These are phyloP conservation scores for Talaromyces nanjingensis DNA, from an alignment of 495 filamentous ascomycete species.

Conservation along the genomic window DNA sequence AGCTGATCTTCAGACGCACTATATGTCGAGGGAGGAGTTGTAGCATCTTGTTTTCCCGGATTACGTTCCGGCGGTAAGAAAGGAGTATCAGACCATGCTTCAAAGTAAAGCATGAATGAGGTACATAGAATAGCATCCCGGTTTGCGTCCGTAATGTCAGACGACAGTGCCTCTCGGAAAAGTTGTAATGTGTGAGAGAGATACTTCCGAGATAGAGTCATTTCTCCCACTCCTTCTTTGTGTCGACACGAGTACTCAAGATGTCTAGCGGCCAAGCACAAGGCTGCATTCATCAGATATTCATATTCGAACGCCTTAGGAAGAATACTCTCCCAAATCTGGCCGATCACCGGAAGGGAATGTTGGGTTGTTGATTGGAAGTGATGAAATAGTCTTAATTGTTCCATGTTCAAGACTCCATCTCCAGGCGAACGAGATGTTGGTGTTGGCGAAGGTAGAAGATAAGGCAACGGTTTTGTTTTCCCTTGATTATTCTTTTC, in stretches of 20 bases:
- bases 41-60: not conserved
- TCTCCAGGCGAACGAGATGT: not conserved
- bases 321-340: not conserved
- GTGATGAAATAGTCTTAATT: conserved; percentile 3
- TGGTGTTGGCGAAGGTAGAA: not conserved
- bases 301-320: not conserved
- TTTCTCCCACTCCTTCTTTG: not conserved
- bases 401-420: not conserved
- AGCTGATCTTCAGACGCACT: not conserved
- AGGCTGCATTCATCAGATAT: conserved; percentile 6
- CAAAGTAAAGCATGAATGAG: not conserved
- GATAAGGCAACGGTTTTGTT: too few relatives aligned
- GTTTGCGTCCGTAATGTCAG: not conserved
- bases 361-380: conserved; percentile 1
- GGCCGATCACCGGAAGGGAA: not conserved
- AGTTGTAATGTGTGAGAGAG: not conserved
- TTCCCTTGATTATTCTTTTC: not conserved
- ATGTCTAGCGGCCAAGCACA: conserved; percentile 1
- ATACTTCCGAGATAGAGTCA: not conserved
- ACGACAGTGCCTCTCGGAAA: not conserved
- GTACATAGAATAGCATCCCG: not conserved
- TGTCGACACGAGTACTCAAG: not conserved
- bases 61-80: not conserved
- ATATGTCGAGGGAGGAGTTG: not conserved
- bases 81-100: not conserved